These are phyloP conservation scores for Diaporthe eres DNA, from an alignment of 2,329 filamentous ascomycete species.

Conservation along the genomic window DNA sequence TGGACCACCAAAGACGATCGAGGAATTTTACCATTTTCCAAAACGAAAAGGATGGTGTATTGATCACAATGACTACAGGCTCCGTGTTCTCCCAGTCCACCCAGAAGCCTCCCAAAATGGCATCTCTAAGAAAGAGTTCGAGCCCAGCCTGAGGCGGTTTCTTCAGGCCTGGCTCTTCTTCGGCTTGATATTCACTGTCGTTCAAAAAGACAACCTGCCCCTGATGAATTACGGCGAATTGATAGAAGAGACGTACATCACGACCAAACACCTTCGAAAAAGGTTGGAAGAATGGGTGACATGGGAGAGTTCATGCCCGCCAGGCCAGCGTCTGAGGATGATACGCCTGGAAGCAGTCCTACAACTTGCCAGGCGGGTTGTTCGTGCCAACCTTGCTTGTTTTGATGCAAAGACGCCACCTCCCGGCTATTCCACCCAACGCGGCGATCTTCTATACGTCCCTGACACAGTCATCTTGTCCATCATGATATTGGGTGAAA, in stretches of 20 bases:
- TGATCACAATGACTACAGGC: background rate
- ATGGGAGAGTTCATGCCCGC: background rate
- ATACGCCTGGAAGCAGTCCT: background rate
- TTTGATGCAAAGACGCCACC: background rate
- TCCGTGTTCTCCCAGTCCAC: background rate
- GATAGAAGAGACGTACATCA: background rate
- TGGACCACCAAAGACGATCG: background rate
- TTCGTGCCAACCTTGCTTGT: background rate
- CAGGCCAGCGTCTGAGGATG: conserved; percentile 2
- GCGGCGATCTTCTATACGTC: background rate
- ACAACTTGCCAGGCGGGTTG: conserved; percentile 1
- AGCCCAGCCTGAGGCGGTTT: background rate
- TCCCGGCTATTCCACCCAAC: background rate
- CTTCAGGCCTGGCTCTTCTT: background rate
- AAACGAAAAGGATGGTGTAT: background rate
- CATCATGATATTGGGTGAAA: background rate
- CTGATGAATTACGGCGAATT: background rate
- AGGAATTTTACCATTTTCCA: background rate
- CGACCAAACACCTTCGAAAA: background rate
- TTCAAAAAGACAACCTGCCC: background rate
- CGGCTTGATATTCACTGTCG: conserved; percentile 3
- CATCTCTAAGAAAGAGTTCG: background rate
- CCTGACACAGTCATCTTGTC: background rate
- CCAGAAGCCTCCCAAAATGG: background rate
- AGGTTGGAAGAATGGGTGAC: background rate